Evolutionary conservation across 371 early-diverging fungal species (phyloP).

Genomic region (Lichtheimia ramosa): DNA sequence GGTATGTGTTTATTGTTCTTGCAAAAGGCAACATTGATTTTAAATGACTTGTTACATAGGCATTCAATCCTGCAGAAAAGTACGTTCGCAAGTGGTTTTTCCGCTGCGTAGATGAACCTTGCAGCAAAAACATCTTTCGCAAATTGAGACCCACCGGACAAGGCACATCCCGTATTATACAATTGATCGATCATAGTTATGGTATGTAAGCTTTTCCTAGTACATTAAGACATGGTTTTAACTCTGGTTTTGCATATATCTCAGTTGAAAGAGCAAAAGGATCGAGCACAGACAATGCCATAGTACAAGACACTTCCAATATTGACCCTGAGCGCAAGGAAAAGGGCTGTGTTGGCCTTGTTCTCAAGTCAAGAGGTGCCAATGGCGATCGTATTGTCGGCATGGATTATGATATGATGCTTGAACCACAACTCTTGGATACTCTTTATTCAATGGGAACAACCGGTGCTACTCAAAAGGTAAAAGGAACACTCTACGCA

Average conservation of each 20-base stretch:
- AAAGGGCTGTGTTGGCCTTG: background rate
- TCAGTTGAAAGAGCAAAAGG: too few relatives aligned
- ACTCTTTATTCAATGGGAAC: conserved; percentile 16
- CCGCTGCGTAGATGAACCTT: conserved; percentile 22
- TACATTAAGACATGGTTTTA: too few relatives aligned
- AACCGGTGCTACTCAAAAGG: conserved; percentile 29
- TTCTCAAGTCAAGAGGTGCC: background rate
- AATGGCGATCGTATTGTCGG: background rate
- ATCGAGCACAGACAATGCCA: too few relatives aligned
- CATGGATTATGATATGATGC: conserved; percentile 10
- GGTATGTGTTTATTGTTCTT: conserved; percentile 24
- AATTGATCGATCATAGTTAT: conserved; percentile 11
- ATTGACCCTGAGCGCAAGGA: background rate
- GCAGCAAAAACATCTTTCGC: background rate
- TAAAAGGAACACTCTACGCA: conserved; percentile 1
- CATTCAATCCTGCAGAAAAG: conserved; percentile 21
- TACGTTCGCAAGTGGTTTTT: conserved; percentile 33
- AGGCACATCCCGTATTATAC: conserved; percentile 23
- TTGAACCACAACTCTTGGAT: conserved; percentile 21
- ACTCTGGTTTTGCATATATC: too few relatives aligned
- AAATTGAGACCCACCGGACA: conserved; percentile 2
- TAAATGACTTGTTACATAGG: conserved; percentile 17
- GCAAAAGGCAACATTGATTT: background rate
- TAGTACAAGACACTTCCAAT: too few relatives aligned
- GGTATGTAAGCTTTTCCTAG: conserved; percentile 8